Percentiles rank a stretch among this genome's conserved stretches.
Evolutionary conservation across 1,284 basidiomycete species (phyloP).

Genomic region (Austroboletus niveus): DNA sequence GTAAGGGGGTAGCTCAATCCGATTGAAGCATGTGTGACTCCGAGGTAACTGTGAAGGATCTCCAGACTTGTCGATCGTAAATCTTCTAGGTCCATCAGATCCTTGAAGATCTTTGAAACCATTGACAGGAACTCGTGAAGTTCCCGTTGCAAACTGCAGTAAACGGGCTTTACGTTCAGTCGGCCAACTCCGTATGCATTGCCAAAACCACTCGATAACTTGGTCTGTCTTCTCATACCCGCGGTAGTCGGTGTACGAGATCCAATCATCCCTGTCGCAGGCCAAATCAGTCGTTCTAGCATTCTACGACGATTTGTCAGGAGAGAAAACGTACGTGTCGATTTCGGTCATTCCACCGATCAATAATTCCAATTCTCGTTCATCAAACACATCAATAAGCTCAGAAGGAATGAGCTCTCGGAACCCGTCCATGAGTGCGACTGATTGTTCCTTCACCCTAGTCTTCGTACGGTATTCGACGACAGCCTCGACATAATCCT

Average conservation of each 20-base stretch:
- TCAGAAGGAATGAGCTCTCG: slow-evolving; percentile 95
- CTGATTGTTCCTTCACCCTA: slow-evolving; percentile 94
- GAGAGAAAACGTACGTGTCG: slow-evolving; percentile 67
- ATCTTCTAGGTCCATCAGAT: slow-evolving; percentile 91
- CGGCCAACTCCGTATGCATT: slow-evolving; percentile 95
- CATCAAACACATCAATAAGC: slow-evolving; percentile 96
- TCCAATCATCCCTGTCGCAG: slow-evolving; percentile 72
- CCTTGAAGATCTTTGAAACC: slow-evolving; percentile 99
- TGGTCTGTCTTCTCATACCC: slow-evolving; percentile 87
- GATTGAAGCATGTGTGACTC: slow-evolving; percentile 90
- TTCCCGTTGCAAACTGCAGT: slow-evolving; percentile 96
- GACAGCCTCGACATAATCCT: slow-evolving; percentile 94
- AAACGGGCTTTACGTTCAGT: slow-evolving; percentile 93
- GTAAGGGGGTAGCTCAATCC: slow-evolving; percentile 90
- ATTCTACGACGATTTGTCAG: neutral
- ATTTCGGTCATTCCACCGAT: slow-evolving; percentile 99
- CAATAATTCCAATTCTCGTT: slow-evolving; percentile 92
- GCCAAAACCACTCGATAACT: slow-evolving; percentile 99
- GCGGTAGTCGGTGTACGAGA: slow-evolving; percentile 83
- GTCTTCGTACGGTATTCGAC: slow-evolving; percentile 94
- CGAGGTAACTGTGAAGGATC: slow-evolving; percentile 88
- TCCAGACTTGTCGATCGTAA: slow-evolving; percentile 96
- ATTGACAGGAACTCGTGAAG: slow-evolving; percentile 95
- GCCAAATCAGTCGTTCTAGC: slow-evolving; percentile 5
- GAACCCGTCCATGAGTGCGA: slow-evolving; percentile 94